A percentile compares a stretch with the other conserved stretches of the same genome.
These are phyloP conservation scores for Cercophora scortea DNA, from an alignment of 495 filamentous ascomycete species.

Conservation along the genomic window DNA sequence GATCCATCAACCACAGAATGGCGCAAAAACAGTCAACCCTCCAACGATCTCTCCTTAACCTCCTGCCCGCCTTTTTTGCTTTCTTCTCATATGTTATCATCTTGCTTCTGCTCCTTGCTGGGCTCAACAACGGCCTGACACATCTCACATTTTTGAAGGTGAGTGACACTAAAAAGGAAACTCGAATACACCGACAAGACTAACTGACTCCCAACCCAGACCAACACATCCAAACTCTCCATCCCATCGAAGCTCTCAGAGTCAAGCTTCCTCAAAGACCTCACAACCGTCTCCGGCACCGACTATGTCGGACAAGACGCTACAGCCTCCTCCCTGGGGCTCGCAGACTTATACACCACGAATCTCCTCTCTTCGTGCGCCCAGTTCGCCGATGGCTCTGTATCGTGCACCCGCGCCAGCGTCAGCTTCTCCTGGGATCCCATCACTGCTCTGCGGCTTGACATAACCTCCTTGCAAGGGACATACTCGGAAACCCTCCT, in stretches of 20 bases:
- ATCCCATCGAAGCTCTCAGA: conserved; percentile 21
- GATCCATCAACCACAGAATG: too few relatives aligned
- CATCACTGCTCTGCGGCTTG: conserved; percentile 21
- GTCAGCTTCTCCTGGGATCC: conserved; percentile 30
- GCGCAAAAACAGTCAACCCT: too few relatives aligned
- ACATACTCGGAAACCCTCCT: conserved; percentile 11
- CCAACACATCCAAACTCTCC: conserved; percentile 18
- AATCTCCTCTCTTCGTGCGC: conserved; percentile 27
- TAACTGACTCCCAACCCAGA: conserved; percentile 9
- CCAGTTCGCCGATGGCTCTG: conserved; percentile 9
- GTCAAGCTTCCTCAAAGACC: conserved; percentile 23
- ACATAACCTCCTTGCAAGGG: conserved; percentile 13
- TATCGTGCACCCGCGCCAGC: conserved; percentile 18
- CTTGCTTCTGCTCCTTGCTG: conserved; percentile 21
- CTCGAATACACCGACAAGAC: background rate
- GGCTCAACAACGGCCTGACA: conserved; percentile 11
- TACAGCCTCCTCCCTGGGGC: conserved; percentile 22
- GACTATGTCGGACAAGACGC: conserved; percentile 23
- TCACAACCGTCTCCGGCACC: conserved; percentile 18
- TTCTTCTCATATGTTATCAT: conserved; percentile 17
- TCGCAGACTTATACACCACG: conserved; percentile 23
- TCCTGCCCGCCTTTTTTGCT: conserved; percentile 16
- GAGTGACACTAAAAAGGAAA: background rate
- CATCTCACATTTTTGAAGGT: conserved; percentile 26
- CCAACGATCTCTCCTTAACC: background rate